Percentiles rank a stretch among this genome's conserved stretches.
Evolutionary conservation across 2,329 filamentous ascomycete genomes (phyloP).

Genomic region (Aspergillus cejpii): DNA sequence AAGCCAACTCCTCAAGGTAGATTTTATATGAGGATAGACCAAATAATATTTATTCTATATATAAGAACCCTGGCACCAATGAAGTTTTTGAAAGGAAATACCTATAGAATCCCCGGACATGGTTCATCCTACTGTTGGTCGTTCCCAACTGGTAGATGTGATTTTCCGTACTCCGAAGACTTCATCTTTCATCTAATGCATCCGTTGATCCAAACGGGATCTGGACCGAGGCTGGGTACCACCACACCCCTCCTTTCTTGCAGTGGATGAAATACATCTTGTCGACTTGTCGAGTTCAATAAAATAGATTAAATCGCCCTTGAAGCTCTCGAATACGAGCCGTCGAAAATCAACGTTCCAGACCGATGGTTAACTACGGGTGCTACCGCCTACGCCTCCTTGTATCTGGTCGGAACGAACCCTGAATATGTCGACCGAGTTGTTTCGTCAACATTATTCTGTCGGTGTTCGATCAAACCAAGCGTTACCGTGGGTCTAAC

Average conservation of each 20-base stretch:
- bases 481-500: constrained; percentile 9
- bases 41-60: too few relatives aligned
- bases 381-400: constrained; percentile 9
- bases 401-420: constrained; percentile 10
- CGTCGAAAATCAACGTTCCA: constrained; percentile 3
- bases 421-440: constrained; percentile 22
- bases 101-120: too few relatives aligned
- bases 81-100: too few relatives aligned
- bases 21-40: too few relatives aligned
- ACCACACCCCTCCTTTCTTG: constrained; percentile 3
- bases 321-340: too few relatives aligned
- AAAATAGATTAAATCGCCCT: too few relatives aligned
- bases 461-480: constrained; percentile 9
- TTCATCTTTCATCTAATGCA: constrained; percentile 3
- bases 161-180: not conserved
- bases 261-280: not conserved
- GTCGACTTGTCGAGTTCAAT: not conserved
- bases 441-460: constrained; percentile 9
- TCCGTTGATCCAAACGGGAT: constrained; percentile 8
- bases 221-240: constrained; percentile 8
- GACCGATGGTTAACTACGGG: constrained; percentile 5
- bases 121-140: not conserved
- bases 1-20: too few relatives aligned
- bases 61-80: too few relatives aligned
- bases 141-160: constrained; percentile 3